Evolutionary conservation across 257 asterid genomes (phyloP).

Genomic region (Petrea volubilis): DNA sequence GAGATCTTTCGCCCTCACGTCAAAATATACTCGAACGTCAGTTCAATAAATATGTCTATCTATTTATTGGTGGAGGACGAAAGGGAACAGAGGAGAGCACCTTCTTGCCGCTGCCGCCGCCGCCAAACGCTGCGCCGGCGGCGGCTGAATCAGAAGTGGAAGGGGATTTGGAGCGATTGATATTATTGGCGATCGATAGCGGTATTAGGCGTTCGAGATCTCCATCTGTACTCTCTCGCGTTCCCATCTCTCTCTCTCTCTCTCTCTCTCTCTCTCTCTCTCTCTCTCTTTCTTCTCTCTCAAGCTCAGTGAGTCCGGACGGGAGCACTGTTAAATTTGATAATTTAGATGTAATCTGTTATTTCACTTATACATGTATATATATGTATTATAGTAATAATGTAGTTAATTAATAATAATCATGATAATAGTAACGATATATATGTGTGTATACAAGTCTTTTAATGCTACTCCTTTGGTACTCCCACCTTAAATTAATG

Average conservation of each 20-base stretch:
- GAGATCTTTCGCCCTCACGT: background rate
- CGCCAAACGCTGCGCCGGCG: constrained; percentile 19
- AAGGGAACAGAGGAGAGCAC: constrained; percentile 16
- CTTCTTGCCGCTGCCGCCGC: constrained; percentile 51
- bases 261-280: background rate
- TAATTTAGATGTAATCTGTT: too few species aligned
- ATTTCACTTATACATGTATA: too few species aligned
- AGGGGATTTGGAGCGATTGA: constrained; percentile 44
- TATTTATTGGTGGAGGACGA: background rate
- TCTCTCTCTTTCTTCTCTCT: too few species aligned
- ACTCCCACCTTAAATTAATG: too few species aligned
- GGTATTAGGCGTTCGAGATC: constrained; percentile 73
- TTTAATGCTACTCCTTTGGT: too few species aligned
- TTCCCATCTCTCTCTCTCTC: constrained; percentile 14
- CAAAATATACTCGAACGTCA: background rate
- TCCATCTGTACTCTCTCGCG: constrained; percentile 35
- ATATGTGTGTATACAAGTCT: too few species aligned
- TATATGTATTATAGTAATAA: too few species aligned
- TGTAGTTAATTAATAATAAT: too few species aligned
- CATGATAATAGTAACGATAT: too few species aligned
- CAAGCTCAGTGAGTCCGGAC: too few species aligned
- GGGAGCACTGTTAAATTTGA: too few species aligned
- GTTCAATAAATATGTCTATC: background rate
- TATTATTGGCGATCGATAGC: constrained; percentile 31
- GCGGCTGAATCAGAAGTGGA: constrained; percentile 45